Evolutionary conservation across 805 yeast species (phyloP).

Genomic region (Pichia cabralensis): DNA sequence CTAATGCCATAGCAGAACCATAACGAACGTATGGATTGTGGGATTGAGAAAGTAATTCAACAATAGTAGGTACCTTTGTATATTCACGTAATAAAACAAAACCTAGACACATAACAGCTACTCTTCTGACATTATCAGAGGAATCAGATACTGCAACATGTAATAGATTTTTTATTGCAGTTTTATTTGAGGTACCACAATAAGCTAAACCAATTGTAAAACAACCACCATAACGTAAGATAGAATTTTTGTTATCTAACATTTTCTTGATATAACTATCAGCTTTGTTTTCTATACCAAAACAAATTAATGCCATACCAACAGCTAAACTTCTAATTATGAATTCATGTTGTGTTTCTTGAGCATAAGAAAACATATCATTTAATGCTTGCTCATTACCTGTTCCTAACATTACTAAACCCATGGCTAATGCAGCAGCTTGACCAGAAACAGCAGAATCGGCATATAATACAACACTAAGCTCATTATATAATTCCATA

Average conservation of each 20-base stretch:
- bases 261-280: constrained; percentile 57
- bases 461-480: constrained; percentile 73
- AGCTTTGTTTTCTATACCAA: constrained; percentile 77
- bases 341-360: constrained; percentile 92
- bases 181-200: constrained; percentile 90
- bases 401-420: constrained; percentile 89
- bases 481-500: constrained; percentile 64
- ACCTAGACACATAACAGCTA: constrained; percentile 86
- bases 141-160: constrained; percentile 97
- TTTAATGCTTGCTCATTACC: constrained; percentile 56
- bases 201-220: constrained; percentile 91
- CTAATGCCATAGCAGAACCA: constrained; percentile 96
- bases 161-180: constrained; percentile 74
- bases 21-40: constrained; percentile 98
- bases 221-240: constrained; percentile 92
- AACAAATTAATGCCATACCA: constrained; percentile 79
- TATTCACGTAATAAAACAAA: constrained; percentile 85
- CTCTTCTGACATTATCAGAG: constrained; percentile 92
- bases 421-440: constrained; percentile 95
- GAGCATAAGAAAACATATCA: constrained; percentile 86
- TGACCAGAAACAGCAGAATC: constrained; percentile 94
- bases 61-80: constrained; percentile 90
- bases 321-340: constrained; percentile 89
- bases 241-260: constrained; percentile 66
- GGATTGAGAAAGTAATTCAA: constrained; percentile 82